A percentile compares a stretch with the other conserved stretches of the same genome.
These are phyloP conservation scores for Debaryomycetaceae sp. DNA, from an alignment of 1,139 yeast species.

Conservation along the genomic window DNA sequence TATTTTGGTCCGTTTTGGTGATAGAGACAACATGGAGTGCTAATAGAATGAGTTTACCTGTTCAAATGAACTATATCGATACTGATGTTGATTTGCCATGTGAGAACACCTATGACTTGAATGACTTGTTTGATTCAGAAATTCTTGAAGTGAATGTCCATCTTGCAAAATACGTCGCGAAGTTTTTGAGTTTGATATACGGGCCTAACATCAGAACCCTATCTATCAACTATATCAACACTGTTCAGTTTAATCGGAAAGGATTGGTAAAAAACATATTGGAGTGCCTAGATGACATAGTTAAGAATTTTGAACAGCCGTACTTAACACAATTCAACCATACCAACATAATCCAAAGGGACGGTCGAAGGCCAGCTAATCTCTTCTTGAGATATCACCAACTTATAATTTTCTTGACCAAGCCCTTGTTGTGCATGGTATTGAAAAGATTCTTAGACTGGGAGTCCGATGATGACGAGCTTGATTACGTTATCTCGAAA, in stretches of 20 bases:
- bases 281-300: constrained; percentile 25
- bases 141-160: constrained; percentile 38
- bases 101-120: constrained; percentile 28
- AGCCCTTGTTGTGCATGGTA: constrained; percentile 43
- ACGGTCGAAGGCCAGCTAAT: constrained; percentile 32
- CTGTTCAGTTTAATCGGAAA: constrained; percentile 37
- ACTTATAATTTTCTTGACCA: constrained; percentile 39
- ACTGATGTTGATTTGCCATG: constrained; percentile 48
- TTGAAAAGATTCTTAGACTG: constrained; percentile 28
- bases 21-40: constrained; percentile 52
- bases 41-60: constrained; percentile 24
- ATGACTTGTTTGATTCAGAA: constrained; percentile 31
- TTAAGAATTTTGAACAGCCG: constrained; percentile 31
- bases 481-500: constrained; percentile 32
- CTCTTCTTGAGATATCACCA: constrained; percentile 47
- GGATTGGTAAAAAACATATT: constrained; percentile 28
- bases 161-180: constrained; percentile 35
- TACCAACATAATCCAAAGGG: constrained; percentile 17
- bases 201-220: constrained; percentile 39
- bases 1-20: constrained; percentile 56
- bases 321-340: constrained; percentile 21
- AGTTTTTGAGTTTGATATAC: constrained; percentile 29
- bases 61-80: constrained; percentile 47
- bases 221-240: constrained; percentile 38
- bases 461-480: constrained; percentile 24